Base-by-base conservation (phyloP, 176 grass and related monocot genomes). In the Stipa capillata region DNA sequence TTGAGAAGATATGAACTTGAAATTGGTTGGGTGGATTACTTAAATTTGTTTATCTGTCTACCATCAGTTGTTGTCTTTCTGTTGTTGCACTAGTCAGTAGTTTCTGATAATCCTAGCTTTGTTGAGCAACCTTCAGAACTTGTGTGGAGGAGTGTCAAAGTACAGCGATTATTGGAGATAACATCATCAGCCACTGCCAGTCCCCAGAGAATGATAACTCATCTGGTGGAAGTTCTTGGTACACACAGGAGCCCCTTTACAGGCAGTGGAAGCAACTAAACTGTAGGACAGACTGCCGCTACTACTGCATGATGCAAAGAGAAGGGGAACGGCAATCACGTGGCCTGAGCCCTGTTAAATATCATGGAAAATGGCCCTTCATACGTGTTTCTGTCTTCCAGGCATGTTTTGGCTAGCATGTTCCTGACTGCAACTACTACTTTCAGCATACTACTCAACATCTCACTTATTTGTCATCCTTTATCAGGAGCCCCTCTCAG, bases 321-420 rank as follows among this genome's bases (percentile, higher is more conserved):
- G 95, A 94, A 86, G 70, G 72, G 15, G 85, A 94, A 84, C 77
- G 92, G 4, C 75, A 86, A 59, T 75, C 79, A 82, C 82, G 75
- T 82, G 94, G 91, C 28, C 87, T 92, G 1, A 70, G 13, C 70
- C 85, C 91, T 82, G 79, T 92, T 55, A 94, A 97, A 42, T 97
- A 97, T 89, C 94, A 94, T 81, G 95, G 95, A 48, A 94, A 92
- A 73, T 97, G 95, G 92, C 91, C 95, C 5, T 92, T 90, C 68
- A 78, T 74, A 32, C 87, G 85, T 77, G 80, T 90, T 79, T 92
- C 65, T 65, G 56, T 94, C 11, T 98, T 98, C 72, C 92, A 98
- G 92, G 95, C 92, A 65, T 84, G 44, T 60, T 42, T 83, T 48
- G 39, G 24, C 65, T 73, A 37, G 39, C n/a, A 65, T 54, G 47